Base-by-base conservation (phyloP, 441 rosid genomes). In the Populus trichocarpa region DNA sequence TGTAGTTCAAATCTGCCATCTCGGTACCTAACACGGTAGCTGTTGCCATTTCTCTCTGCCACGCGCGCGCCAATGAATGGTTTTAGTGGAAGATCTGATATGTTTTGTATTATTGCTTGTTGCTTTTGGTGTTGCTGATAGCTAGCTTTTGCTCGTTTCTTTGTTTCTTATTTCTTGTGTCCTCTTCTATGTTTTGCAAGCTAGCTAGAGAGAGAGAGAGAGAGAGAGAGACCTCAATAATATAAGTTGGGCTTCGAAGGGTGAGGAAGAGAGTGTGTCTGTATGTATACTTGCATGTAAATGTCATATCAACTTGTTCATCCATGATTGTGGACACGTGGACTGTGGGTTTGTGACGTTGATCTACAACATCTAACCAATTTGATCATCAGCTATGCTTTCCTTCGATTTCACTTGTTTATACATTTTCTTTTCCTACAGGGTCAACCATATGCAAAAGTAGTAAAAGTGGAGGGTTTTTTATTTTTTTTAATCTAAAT, bases 1-100 rank as follows among this genome's bases (percentile, higher is more conserved):
- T 90, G 75, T 87, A 88, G 79, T 89, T 91, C 89, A 90, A 75
- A 69, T 81, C 88, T 42, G 66, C 25, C 4, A 75, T 72, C 7
- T 71, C 73, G 22, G 32, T 30, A 50, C 81, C 76, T 16, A 83
- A 71, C 79, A 75, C 69, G 23, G 66, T 8, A 61, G 66, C 18
- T 74, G 50, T 72, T 8, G 81, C 83, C 85, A 85, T 79, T 69
- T 80, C 80, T 71, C 70, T 83, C 75, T 78, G 33, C 61, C n/a
- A 59, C 33, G 75, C 25, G 67, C 70, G 53, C 25, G 26, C 32
- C 16, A 40, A 28, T n/a, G n/a, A 69, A 42, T 4, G 25, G 5
- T 25, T 18, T 40, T 36, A 23, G 5, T 64, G 6, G 28, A 9
- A 59, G 35, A 22, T 35, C 33, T 42, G 23, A 36, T 11, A 16